Base-by-base conservation (phyloP, 1,284 basidiomycete species). In the Ustilago vetiveriae region DNA sequence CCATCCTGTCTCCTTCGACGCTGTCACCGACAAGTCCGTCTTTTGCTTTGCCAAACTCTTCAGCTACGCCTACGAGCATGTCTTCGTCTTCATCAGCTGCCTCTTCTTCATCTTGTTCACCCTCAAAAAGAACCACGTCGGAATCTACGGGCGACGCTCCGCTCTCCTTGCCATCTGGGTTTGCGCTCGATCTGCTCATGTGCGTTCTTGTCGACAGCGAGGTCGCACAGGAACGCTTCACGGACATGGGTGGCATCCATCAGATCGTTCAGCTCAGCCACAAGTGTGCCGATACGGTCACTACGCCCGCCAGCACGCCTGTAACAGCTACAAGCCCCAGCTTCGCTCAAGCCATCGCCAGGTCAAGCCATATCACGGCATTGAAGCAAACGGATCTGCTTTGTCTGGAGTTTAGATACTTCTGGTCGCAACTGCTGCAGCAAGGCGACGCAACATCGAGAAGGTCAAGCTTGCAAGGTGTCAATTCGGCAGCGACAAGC, bases 341-440 rank as follows among this genome's bases (percentile, higher is more conserved):
- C 17, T 38, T 43, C n/a, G 46, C 47, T 0, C 50, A 58, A 10
- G 30, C 35, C 0, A 35, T 33, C 1, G 44, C 41, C 4, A 39
- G 50, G 21, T 33, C 32, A 0, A 42, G 49, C 16, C 45, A 53
- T 30, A 45, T 66, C 6, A 33, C 36, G 0, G 68, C 63, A 5
- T 19, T 66, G 10, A 71, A 71, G 41, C 63, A 71, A 57, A 71
- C 63, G 19, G 68, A 71, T 38, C 47, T 71, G 48, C 37, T 58
- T 16, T 71, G 68, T 38, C 40, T 71, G 43, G 68, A 71, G 37
- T 71, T 71, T 38, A 37, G 68, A 6, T 71, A 71, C 53, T 71
- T 71, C 14, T 66, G 63, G 57, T 51, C 58, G 3, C 68, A 66
- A 32, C 26, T 68, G 17, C n/a, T 64, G 14, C 42, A 63, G 39